Base-by-base conservation (phyloP, 2,329 filamentous ascomycete genomes). In the Botrytis sinoallii region DNA sequence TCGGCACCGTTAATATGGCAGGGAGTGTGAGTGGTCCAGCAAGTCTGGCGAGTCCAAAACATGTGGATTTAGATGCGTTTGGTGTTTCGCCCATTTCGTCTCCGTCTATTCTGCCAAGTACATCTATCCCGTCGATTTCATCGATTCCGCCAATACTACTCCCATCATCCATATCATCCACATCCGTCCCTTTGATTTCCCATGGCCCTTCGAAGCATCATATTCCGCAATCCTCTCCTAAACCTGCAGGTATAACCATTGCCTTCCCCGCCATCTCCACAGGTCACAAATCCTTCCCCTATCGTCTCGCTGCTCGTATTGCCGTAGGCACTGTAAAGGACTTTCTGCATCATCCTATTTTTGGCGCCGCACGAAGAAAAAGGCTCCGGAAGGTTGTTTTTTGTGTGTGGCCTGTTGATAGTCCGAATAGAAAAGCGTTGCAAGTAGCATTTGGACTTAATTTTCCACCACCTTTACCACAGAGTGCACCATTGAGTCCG, bases 341-440 rank as follows among this genome's bases (percentile, higher is more conserved):
- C 29, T 67, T 67, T 1, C 2, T 67, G 3, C 32, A 22, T 4
- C 64, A 67, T 55, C 44, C 64, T 2, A 14, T 67, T 18, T 67
- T 67, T 29, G 64, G 64, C 2, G 32, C n/a, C 1, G 1, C 1
- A 16, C 7, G 64, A 25, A 18, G 32, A 7, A 67, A 29, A 8
- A 18, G 14, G 22, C 38, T 67, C n/a, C 10, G 32, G 32, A 67
- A 25, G 46, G 64, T 67, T 2, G 64, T 67, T 0, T 67, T 67
- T 40, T 67, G 64, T 40, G 64, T 67, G 2, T 67, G 64, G 64
- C 44, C 44, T 3, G 32, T 55, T 29, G 64, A 67, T 67, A 67
- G 65, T 7, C 46, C 65, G 22, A 67, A 67, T 67, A 16, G 46
- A 6, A 67, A 67, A 14, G 46, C 65, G 8, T 8, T 67, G 1